Base-by-base conservation (phyloP, 441 rosid genomes). In the Viola pubescens region DNA sequence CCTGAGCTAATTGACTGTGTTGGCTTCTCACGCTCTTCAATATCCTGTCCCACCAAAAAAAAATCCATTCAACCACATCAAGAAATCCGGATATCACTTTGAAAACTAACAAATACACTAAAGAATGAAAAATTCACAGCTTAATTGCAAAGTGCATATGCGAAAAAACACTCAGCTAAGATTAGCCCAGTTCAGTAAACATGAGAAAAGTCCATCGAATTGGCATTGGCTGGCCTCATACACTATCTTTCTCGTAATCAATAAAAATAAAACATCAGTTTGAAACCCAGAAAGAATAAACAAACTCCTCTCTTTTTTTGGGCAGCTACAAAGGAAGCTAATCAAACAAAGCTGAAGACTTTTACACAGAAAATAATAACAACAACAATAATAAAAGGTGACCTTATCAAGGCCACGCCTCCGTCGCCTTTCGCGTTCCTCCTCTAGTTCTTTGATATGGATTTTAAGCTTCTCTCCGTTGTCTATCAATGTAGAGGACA, bases 391-490 rank as follows among this genome's bases (percentile, higher is more conserved):
- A 61, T 34, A 6, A 6, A 50, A 16, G 63, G 74, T 86, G 84
- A 56, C 52, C 38, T 16, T 37, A 11, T 62, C 61, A 3, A 65
- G 37, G 3, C 61, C 70, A 0, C 14, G 64, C 62, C 58, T 71
- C 14, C 64, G 63, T 61, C 95, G 70, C 39, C 82, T 81, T 5
- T 73, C 68, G 52, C 60, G 69, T 86, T 86, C 96, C 3, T 77
- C 82, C 66, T 67, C 69, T 3, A 81, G 77, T 16, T 19, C 51
- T 6, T 63, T 54, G 66, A 88, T 59, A 42, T 0, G 19, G n/a
- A 46, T 46, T 6, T 64, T 69, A 39, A 83, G 58, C 77, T 60
- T 88, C 52, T 63, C 62, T 1, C 98, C 98, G 4, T 68, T 69
- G 49, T 91, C 98, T 1, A 61, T 65, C 71, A 91, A 71, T 0